phyloP scores from a whole-genome alignment of 306 rosid genomes.

The Senna tora region DNA sequence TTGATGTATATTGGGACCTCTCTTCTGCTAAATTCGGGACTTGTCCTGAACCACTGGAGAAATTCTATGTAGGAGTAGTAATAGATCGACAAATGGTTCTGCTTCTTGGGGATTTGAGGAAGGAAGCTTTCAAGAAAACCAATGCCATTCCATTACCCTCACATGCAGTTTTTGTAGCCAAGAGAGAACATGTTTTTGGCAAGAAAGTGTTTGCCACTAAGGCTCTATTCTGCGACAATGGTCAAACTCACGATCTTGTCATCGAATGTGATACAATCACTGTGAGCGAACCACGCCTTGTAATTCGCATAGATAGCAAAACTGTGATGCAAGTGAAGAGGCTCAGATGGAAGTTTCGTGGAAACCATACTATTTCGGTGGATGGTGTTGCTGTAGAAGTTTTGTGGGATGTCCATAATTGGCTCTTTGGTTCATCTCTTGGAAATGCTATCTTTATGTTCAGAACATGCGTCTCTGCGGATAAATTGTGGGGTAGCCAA shows the following conservation, averaged over 20 bases:
- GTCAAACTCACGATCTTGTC: conserved; percentile 77
- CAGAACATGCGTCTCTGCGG: conserved; percentile 69
- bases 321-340: conserved; percentile 82
- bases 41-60: conserved; percentile 81
- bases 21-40: conserved; percentile 88
- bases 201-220: conserved; percentile 71
- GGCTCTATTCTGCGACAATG: conserved; percentile 76
- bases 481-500: conserved; percentile 72
- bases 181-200: conserved; percentile 88
- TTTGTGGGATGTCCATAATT: conserved; percentile 94
- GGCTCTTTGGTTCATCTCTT: conserved; percentile 80
- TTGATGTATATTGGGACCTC: conserved; percentile 91
- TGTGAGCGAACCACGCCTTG: conserved; percentile 62
- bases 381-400: conserved; percentile 88
- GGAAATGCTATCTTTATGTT: conserved; percentile 93
- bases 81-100: conserved; percentile 84
- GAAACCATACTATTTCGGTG: conserved; percentile 81
- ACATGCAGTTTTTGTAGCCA: conserved; percentile 67
- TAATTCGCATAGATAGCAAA: conserved; percentile 82
- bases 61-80: conserved; percentile 75
- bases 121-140: conserved; percentile 91
- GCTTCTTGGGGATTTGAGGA: conserved; percentile 89
- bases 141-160: conserved; percentile 58
- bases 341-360: conserved; percentile 91
- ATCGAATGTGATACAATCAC: conserved; percentile 84